These are phyloP conservation scores for Colletotrichum liaoningense DNA, from an alignment of 2,329 filamentous ascomycete genomes.

Conservation along the genomic window DNA sequence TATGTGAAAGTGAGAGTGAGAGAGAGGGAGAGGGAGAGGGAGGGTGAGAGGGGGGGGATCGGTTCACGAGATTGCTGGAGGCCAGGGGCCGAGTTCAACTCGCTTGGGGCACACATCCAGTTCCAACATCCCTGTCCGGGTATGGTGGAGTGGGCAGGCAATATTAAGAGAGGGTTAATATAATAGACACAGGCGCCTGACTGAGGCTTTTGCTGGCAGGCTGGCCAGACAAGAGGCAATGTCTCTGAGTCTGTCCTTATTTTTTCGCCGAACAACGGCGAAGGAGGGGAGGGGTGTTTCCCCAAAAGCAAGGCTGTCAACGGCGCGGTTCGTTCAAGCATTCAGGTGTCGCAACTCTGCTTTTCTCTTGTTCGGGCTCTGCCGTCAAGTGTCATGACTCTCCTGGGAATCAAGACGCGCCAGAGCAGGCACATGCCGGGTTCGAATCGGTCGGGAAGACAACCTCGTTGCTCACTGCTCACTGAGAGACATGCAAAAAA, in stretches of 20 bases:
- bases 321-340: slow-evolving; percentile 31
- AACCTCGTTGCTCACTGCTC: too few relatives aligned
- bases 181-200: slow-evolving; percentile 36
- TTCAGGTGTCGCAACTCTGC: slow-evolving; percentile 7
- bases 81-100: slow-evolving; percentile 45
- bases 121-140: slow-evolving; percentile 33
- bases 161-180: slow-evolving; percentile 36
- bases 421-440: slow-evolving; percentile 11
- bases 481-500: neutral
- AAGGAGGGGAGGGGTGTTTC: slow-evolving; percentile 15
- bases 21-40: slow-evolving; percentile 48
- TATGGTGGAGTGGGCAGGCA: slow-evolving; percentile 33
- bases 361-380: slow-evolving; percentile 20
- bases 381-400: slow-evolving; percentile 32
- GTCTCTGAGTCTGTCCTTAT: slow-evolving; percentile 16
- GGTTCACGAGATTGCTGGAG: slow-evolving; percentile 60
- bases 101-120: slow-evolving; percentile 45
- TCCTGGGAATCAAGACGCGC: slow-evolving; percentile 18
- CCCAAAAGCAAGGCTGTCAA: slow-evolving; percentile 25
- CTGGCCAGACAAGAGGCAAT: slow-evolving; percentile 27
- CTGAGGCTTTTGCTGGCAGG: slow-evolving; percentile 32
- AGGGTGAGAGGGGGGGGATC: slow-evolving; percentile 47
- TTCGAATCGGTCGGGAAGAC: neutral
- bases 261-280: neutral
- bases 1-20: slow-evolving; percentile 36